Percentiles rank a stretch among this genome's conserved stretches.
These are phyloP conservation scores for Schizophyllum amplum DNA, from an alignment of 1,284 basidiomycete genomes.

Conservation along the genomic window DNA sequence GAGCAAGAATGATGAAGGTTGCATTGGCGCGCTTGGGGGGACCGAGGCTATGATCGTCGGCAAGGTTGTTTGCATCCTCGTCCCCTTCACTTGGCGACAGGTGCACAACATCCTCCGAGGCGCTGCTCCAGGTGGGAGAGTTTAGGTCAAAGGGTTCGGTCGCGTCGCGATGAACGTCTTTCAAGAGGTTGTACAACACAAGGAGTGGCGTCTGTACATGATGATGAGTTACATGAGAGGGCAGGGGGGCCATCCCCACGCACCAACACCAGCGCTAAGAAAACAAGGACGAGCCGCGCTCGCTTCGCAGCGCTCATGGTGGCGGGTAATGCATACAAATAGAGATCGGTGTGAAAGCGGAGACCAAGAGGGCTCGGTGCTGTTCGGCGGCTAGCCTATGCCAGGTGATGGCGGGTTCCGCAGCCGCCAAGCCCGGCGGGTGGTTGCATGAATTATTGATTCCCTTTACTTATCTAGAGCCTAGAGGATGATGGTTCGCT, in stretches of 20 bases:
- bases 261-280: not conserved
- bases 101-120: no score
- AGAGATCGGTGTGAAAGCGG: not conserved
- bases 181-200: not conserved
- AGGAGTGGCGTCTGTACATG: not conserved
- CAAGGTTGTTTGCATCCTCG: no score
- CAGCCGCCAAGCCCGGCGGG: no score
- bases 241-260: not conserved
- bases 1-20: conserved; percentile 41
- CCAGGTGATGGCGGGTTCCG: not conserved
- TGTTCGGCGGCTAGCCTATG: not conserved
- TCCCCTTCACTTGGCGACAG: no score
- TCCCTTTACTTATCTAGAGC: no score
- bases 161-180: not conserved
- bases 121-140: no score
- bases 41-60: not conserved
- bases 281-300: not conserved
- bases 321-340: not conserved
- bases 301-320: not conserved
- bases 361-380: not conserved
- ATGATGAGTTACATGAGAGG: not conserved
- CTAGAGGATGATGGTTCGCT: no score
- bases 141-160: not conserved
- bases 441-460: no score
- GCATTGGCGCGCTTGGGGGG: conserved; percentile 29